Conservation (phyloP, 2,329 filamentous ascomycete species). For the Cercospora berteroae region DNA sequence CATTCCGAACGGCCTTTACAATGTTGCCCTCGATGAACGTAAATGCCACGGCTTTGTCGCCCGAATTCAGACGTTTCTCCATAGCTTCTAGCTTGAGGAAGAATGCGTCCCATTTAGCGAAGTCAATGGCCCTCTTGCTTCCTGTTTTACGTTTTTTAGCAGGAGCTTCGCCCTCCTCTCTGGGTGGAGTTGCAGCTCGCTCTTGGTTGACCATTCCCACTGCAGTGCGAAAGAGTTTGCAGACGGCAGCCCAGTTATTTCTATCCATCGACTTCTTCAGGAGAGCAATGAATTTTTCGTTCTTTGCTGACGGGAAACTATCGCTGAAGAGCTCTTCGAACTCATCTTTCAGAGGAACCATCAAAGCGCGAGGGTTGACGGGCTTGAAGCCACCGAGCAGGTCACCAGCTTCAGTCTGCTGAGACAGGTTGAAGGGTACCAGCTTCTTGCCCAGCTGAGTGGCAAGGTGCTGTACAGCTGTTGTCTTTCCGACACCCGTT, state of each 20-base stretch:
- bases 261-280: conserved; percentile 76
- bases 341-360: conserved; percentile 86
- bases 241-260: conserved; percentile 81
- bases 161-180: conserved; percentile 54
- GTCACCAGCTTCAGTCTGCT: conserved; percentile 97
- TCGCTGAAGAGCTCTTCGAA: conserved; percentile 86
- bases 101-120: conserved; percentile 77
- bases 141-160: conserved; percentile 70
- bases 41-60: conserved; percentile 80
- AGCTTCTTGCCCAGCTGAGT: conserved; percentile 80
- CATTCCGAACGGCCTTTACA: conserved; percentile 90
- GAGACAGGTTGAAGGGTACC: conserved; percentile 90
- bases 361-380: conserved; percentile 81
- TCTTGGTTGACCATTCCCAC: conserved; percentile 76
- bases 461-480: conserved; percentile 88
- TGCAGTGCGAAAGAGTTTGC: conserved; percentile 84
- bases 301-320: conserved; percentile 85
- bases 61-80: conserved; percentile 71
- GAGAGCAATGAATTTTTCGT: conserved; percentile 79
- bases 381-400: conserved; percentile 95
- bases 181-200: conserved; percentile 48
- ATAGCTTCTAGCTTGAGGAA: conserved; percentile 71
- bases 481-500: conserved; percentile 97
- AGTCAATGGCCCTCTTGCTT: conserved; percentile 45
- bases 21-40: conserved; percentile 95